Percentiles rank a stretch among this genome's conserved stretches.
phyloP scores from a whole-genome alignment of 305 asterid genomes.

The Solanum hybrid region DNA sequence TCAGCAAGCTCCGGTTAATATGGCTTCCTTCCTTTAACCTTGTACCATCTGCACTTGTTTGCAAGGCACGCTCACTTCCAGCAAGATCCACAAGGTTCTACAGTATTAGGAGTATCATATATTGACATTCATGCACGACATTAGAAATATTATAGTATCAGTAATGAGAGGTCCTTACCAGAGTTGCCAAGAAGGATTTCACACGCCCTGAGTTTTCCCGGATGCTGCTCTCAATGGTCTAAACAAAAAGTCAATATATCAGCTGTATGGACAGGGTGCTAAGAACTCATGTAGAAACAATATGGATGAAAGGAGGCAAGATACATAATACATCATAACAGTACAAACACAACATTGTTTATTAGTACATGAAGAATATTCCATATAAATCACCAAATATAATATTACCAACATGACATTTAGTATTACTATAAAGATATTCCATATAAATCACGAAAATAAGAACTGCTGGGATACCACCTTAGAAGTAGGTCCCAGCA shows the following conservation, averaged over 20 bases:
- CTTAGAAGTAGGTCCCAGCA: not conserved
- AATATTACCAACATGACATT: not conserved
- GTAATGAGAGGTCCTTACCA: slow-evolving; percentile 41
- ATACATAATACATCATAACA: not conserved
- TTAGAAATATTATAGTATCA: not conserved
- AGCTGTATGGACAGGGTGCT: not conserved
- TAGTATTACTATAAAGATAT: not conserved
- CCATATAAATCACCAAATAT: not conserved
- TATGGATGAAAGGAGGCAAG: not conserved
- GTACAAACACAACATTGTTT: not conserved
- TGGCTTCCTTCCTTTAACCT: slow-evolving; percentile 97
- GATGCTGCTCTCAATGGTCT: slow-evolving; percentile 79
- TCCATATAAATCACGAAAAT: not conserved
- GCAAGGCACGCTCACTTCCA: slow-evolving; percentile 86
- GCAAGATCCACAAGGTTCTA: slow-evolving; percentile 98
- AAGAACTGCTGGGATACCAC: not conserved
- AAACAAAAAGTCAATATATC: slow-evolving; percentile 2
- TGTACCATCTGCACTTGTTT: slow-evolving; percentile 71
- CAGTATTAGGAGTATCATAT: slow-evolving; percentile 7
- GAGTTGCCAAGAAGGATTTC: slow-evolving; percentile 71
- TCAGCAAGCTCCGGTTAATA: slow-evolving; percentile 77
- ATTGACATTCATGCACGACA: not conserved
- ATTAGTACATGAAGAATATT: not conserved
- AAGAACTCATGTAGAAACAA: not conserved
- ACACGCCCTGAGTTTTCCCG: slow-evolving; percentile 64